A percentile compares a stretch with the other conserved stretches of the same genome.
Evolutionary conservation across 345 rosid species (phyloP).

Genomic region (Lepidium didymum): DNA sequence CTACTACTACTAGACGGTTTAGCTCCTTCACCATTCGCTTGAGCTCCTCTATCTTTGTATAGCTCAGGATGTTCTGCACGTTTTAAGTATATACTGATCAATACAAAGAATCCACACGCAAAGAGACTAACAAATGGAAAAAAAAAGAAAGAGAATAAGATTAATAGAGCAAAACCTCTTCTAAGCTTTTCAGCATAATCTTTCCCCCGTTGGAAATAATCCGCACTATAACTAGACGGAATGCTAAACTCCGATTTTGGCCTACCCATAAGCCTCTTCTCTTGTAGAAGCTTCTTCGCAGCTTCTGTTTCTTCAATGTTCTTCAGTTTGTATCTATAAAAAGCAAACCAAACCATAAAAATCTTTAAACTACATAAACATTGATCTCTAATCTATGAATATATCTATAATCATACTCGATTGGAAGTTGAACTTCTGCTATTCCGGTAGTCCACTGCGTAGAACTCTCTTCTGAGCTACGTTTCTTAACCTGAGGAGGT

Average conservation of each 20-base stretch:
- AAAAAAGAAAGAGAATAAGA: background rate
- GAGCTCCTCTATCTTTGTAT: conserved; percentile 59
- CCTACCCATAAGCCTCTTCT: conserved; percentile 74
- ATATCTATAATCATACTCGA: conserved; percentile 48
- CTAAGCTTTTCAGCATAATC: conserved; percentile 95
- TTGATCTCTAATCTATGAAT: background rate
- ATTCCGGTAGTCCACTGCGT: conserved; percentile 99
- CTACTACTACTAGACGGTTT: conserved; percentile 37
- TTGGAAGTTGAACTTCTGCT: conserved; percentile 93
- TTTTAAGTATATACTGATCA: background rate
- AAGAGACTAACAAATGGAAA: background rate
- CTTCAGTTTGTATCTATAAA: conserved; percentile 69
- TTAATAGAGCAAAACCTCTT: conserved; percentile 45
- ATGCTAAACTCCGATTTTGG: conserved; percentile 67
- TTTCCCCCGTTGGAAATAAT: conserved; percentile 86
- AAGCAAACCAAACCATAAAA: background rate
- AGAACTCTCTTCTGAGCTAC: conserved; percentile 93
- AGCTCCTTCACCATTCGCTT: conserved; percentile 46
- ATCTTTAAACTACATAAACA: background rate
- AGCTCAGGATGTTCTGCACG: conserved; percentile 88
- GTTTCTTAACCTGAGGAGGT: conserved; percentile 61
- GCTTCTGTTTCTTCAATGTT: conserved; percentile 99
- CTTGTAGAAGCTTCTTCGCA: conserved; percentile 94
- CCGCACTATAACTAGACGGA: conserved; percentile 95
- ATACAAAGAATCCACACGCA: background rate